Conservation (phyloP, 2,329 filamentous ascomycete genomes). For the Aspergillus sp. region DNA sequence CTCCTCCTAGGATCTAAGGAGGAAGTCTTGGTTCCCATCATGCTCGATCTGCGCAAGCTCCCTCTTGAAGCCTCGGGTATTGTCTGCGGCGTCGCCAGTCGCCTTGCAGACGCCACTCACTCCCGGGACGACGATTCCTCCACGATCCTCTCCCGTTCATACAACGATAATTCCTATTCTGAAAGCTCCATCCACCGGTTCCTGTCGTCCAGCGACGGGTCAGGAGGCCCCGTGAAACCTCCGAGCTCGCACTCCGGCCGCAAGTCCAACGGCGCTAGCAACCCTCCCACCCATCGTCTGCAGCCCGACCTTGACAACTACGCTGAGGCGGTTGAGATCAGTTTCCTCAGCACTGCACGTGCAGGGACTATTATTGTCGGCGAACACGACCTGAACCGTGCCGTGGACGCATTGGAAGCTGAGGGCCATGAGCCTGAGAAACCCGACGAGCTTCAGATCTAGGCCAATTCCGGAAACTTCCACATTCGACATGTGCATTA, state of each 20-base stretch:
- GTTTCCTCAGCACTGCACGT: conserved; percentile 82
- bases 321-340: conserved; percentile 66
- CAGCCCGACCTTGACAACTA: conserved; percentile 29
- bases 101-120: conserved; percentile 70
- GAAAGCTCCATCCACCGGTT: conserved; percentile 12
- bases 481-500: neutral
- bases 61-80: conserved; percentile 90
- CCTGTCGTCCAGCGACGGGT: conserved; percentile 14
- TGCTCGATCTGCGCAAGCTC: conserved; percentile 75
- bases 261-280: conserved; percentile 1
- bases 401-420: conserved; percentile 64
- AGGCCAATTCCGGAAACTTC: neutral
- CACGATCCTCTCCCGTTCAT: conserved; percentile 14
- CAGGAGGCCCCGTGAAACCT: conserved; percentile 11
- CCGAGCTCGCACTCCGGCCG: conserved; percentile 10
- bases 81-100: conserved; percentile 86
- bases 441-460: conserved; percentile 27
- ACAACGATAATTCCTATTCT: conserved; percentile 14
- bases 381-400: conserved; percentile 68
- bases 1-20: conserved; percentile 71
- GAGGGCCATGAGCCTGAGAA: conserved; percentile 27
- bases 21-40: conserved; percentile 76
- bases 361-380: conserved; percentile 87
- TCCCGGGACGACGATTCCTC: conserved; percentile 33
- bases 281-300: conserved; percentile 26